Base-by-base conservation (phyloP, 495 filamentous ascomycete genomes). In the Thermothielavioides terrestris region DNA sequence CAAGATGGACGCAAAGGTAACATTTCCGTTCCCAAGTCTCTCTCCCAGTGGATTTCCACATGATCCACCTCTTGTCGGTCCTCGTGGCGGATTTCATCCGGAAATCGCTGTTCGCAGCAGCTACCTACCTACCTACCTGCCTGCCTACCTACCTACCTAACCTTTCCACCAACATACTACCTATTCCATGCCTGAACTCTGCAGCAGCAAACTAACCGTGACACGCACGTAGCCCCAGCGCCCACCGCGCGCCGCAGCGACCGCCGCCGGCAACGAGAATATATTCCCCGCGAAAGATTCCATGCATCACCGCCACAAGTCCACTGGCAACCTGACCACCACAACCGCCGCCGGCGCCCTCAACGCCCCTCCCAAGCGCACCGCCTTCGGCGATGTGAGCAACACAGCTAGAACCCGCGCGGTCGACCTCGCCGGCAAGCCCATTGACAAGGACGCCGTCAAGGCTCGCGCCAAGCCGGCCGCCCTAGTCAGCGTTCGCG, bases 271-370 rank as follows among this genome's bases (percentile, higher is more conserved):
- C 57, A 86, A 89, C 71, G 92, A 97, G 68, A 90, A 91, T 64
- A 72, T 73, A 20, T 72, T 79, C 17, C 66, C 77, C 14, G 53
- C 71, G 39, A 74, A 75, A 53, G 87, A 83, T 62, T 65, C 77
- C 23, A 66, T 85, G 48, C 86, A 89, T 56, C 83, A 91, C 58
- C 83, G 82, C 22, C 84, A 88, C 70, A 94, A 90, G 66, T 92
- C 88, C 1, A 83, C 80, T 8, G 76, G 85, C 18, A 84, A 82
- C 37, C 67, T 89, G 38, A 79, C 76, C 38, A 68, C 71, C 21
- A 67, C 81, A 47, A 55, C 74, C 14, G 70, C 78, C 39, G 75
- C 71, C 17, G 77, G 74, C 42, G 76, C 75, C 25, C 64, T 84
- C 42, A 91, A 85, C 65, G 78, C 78, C 43, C 78, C 75, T 34